Conservation (phyloP, 371 early-diverging fungal genomes). For the Lichtheimia corymbifera region DNA sequence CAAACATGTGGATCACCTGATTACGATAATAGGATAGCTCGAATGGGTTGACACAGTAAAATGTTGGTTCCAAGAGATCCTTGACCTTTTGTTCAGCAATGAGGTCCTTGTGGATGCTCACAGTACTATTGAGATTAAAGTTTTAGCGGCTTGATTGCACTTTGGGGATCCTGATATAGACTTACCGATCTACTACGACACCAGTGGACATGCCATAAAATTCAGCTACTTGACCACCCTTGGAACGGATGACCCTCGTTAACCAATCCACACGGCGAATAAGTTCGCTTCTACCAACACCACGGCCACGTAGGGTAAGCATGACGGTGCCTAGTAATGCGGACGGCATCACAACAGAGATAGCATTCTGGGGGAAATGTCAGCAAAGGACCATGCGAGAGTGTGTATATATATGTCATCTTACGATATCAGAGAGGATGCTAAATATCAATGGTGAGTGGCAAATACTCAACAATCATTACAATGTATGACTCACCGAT, state of each 20-base stretch:
- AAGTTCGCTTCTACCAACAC: slow-evolving; percentile 82
- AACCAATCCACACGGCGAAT: slow-evolving; percentile 84
- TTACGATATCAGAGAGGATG: slow-evolving; percentile 72
- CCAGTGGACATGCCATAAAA: slow-evolving; percentile 73
- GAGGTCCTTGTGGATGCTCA: slow-evolving; percentile 69
- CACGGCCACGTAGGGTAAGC: slow-evolving; percentile 81
- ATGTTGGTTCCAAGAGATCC: slow-evolving; percentile 86
- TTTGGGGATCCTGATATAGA: no score
- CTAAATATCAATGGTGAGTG: slow-evolving; percentile 26
- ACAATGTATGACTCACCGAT: slow-evolving; percentile 32
- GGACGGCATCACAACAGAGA: slow-evolving; percentile 85
- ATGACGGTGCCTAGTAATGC: slow-evolving; percentile 83
- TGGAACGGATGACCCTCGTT: slow-evolving; percentile 62
- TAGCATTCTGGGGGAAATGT: slow-evolving; percentile 39
- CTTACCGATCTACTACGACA: slow-evolving; percentile 65
- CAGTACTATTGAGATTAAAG: slow-evolving; percentile 16
- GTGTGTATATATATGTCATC: slow-evolving; percentile 10
- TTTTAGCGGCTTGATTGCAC: no score
- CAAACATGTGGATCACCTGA: slow-evolving; percentile 84
- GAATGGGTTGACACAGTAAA: slow-evolving; percentile 84
- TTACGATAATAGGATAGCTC: slow-evolving; percentile 87
- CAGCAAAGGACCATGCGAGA: not conserved
- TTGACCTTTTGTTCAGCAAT: slow-evolving; percentile 69
- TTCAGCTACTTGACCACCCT: slow-evolving; percentile 85
- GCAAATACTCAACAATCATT: not conserved